These are phyloP conservation scores for Macrolepiota dolichaula DNA, from an alignment of 768 basidiomycete species.

Conservation along the genomic window DNA sequence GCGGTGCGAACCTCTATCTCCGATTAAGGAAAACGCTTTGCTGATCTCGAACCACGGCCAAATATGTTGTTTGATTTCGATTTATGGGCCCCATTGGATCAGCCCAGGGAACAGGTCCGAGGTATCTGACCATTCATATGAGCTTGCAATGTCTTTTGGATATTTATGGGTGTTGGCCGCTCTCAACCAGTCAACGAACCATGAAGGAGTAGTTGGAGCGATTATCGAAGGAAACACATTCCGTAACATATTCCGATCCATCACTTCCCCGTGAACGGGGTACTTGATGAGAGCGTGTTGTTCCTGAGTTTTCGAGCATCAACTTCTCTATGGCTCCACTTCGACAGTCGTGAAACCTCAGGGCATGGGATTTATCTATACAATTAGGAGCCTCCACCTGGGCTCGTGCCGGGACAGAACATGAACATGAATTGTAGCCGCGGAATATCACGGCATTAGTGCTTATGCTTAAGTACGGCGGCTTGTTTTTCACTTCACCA, in stretches of 20 bases:
- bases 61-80: neutral
- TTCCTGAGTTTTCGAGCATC: neutral
- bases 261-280: neutral
- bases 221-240: neutral
- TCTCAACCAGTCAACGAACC: neutral
- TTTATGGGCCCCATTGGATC: no score
- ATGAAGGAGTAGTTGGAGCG: no score
- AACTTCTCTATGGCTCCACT: slow-evolving; percentile 4
- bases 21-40: neutral
- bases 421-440: neutral
- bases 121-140: neutral
- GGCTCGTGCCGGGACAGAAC: neutral
- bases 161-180: neutral
- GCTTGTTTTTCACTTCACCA: no score
- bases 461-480: neutral
- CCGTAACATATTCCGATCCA: neutral
- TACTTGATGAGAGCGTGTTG: neutral
- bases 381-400: neutral
- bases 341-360: neutral
- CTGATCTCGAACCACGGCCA: neutral
- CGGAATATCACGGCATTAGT: neutral
- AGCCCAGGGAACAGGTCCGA: no score
- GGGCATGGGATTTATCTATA: neutral
- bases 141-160: neutral
- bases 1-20: neutral